Percentiles rank a stretch among this genome's conserved stretches.
phyloP scores from a whole-genome alignment of 257 asterid species.

The Primulina huaijiensis region DNA sequence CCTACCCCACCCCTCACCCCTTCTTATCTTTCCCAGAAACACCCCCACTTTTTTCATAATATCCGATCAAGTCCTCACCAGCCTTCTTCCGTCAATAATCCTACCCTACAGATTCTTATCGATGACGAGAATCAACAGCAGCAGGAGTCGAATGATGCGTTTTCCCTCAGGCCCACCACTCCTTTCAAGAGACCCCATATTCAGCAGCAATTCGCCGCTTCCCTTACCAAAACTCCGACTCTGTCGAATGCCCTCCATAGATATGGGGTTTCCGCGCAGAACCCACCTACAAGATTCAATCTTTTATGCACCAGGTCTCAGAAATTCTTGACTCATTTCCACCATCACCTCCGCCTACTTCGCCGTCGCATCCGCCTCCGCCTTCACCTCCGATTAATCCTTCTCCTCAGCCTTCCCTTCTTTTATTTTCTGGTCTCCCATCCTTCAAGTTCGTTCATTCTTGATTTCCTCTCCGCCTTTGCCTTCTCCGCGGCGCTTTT shows the following conservation, averaged over 20 bases:
- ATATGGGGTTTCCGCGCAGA: conserved; percentile 37
- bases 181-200: conserved; percentile 70
- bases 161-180: conserved; percentile 59
- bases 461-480: conserved; percentile 84
- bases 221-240: conserved; percentile 56
- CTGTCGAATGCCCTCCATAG: conserved; percentile 55
- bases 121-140: conserved; percentile 38
- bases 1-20: conserved; percentile 63
- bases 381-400: conserved; percentile 64
- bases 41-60: conserved; percentile 37
- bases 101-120: conserved; percentile 51
- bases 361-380: conserved; percentile 60
- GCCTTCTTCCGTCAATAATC: conserved; percentile 25
- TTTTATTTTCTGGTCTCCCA: conserved; percentile 81
- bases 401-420: conserved; percentile 68
- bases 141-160: conserved; percentile 50
- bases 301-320: conserved; percentile 42
- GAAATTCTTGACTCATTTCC: conserved; percentile 54
- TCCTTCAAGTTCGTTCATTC: conserved; percentile 76
- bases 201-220: conserved; percentile 45
- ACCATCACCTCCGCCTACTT: conserved; percentile 59
- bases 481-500: conserved; percentile 82
- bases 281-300: conserved; percentile 40
- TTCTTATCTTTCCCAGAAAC: conserved; percentile 60
- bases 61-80: conserved; percentile 29